Evolutionary conservation across 805 yeast genomes (phyloP).

Genomic region (Yamadazyma paraphyllophila): DNA sequence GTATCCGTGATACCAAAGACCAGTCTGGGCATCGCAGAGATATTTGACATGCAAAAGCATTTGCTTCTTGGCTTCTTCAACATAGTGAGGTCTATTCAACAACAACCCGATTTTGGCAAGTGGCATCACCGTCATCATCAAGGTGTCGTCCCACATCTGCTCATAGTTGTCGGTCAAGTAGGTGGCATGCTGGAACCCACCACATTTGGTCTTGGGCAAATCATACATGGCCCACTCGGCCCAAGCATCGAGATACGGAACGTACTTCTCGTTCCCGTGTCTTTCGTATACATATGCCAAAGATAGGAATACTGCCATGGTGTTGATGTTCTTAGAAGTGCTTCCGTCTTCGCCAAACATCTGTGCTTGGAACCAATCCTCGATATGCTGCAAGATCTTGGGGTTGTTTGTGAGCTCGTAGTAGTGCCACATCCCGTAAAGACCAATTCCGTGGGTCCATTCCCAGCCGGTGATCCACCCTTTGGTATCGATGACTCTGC

Average conservation of each 20-base stretch:
- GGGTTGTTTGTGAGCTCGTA: conserved; percentile 24
- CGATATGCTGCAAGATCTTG: conserved; percentile 20
- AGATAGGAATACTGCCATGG: conserved; percentile 34
- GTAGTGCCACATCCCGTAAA: conserved; percentile 38
- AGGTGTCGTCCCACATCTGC: conserved; percentile 31
- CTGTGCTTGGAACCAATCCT: conserved; percentile 28
- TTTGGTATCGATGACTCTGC: conserved; percentile 33
- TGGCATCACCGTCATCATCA: conserved; percentile 39
- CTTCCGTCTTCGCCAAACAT: conserved; percentile 28
- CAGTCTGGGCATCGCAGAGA: conserved; percentile 27
- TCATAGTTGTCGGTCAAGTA: conserved; percentile 26
- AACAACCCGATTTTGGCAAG: conserved; percentile 30
- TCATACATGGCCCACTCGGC: conserved; percentile 33
- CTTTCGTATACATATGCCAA: conserved; percentile 29
- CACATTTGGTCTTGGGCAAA: conserved; percentile 28
- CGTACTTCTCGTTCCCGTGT: conserved; percentile 15
- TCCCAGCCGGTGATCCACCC: conserved; percentile 42
- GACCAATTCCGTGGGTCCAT: conserved; percentile 39
- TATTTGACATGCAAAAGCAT: conserved; percentile 31
- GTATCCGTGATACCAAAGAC: conserved; percentile 35
- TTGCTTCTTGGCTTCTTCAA: conserved; percentile 34
- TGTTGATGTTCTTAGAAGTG: conserved; percentile 32
- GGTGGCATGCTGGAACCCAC: conserved; percentile 35
- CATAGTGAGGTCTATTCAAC: conserved; percentile 26
- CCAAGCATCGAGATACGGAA: conserved; percentile 33